Evolutionary conservation across 805 yeast genomes (phyloP).

Genomic region (Ogataea methanolica): DNA sequence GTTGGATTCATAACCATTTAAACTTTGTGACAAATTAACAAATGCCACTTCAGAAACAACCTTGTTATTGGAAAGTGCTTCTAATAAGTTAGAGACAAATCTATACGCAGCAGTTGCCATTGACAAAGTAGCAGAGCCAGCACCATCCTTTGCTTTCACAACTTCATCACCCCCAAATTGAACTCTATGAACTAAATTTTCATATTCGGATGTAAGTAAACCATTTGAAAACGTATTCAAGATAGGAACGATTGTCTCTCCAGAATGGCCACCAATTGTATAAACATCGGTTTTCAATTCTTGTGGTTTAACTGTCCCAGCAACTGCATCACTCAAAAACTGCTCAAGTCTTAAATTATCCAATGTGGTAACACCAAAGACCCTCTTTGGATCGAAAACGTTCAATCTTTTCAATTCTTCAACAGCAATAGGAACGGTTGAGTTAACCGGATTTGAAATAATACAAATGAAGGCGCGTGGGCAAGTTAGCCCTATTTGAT

Average conservation of each 20-base stretch:
- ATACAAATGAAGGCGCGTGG: conserved; percentile 53
- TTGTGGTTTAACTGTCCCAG: conserved; percentile 14
- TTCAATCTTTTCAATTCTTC: conserved; percentile 49
- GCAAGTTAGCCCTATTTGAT: conserved; percentile 42
- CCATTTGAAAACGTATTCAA: conserved; percentile 3
- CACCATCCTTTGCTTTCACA: conserved; percentile 90
- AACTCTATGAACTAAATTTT: conserved; percentile 73
- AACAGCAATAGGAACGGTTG: conserved; percentile 57
- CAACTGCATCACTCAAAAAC: conserved; percentile 2
- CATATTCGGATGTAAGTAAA: conserved; percentile 22
- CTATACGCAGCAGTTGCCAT: conserved; percentile 94
- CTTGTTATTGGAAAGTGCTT: conserved; percentile 16
- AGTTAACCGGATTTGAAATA: conserved; percentile 58
- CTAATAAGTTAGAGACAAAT: conserved; percentile 50
- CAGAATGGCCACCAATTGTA: conserved; percentile 87
- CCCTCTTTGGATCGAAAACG: conserved; percentile 46
- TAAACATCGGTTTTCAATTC: conserved; percentile 35
- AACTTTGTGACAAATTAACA: conserved; percentile 49
- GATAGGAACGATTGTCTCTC: conserved; percentile 84
- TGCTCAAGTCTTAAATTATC: conserved; percentile 42
- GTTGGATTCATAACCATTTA: conserved; percentile 39
- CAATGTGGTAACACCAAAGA: conserved; percentile 57
- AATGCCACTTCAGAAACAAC: conserved; percentile 42
- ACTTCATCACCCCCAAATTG: conserved; percentile 92
- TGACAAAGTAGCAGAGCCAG: conserved; percentile 90